Conservation (phyloP, 306 rosid genomes). For the Medicago arabica region DNA sequence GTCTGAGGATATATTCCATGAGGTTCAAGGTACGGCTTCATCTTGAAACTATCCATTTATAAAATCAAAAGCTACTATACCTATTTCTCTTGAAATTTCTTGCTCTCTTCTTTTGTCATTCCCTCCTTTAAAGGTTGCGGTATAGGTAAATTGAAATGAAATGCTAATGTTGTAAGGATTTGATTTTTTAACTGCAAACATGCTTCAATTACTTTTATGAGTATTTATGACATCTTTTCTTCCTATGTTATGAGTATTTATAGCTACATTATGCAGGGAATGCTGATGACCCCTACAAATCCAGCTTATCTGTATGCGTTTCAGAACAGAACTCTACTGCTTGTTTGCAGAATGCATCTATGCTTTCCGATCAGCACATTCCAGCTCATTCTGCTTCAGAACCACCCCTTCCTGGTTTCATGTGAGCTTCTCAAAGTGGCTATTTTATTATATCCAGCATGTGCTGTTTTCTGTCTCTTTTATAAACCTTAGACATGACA, state of each 20-base stretch:
- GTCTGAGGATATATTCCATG: conserved; percentile 46
- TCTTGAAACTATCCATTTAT: conserved; percentile 19
- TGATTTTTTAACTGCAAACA: conserved; percentile 11
- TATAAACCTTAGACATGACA: conserved; percentile 22
- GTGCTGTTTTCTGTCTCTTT: conserved; percentile 37
- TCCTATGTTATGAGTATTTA: conserved; percentile 19
- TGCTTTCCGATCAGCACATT: conserved; percentile 50
- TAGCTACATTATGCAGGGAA: conserved; percentile 54
- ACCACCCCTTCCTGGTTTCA: conserved; percentile 46
- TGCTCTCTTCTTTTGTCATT: not conserved
- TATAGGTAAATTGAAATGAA: conserved; percentile 13
- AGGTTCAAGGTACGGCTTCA: conserved; percentile 57
- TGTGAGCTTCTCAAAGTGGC: conserved; percentile 55
- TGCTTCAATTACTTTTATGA: conserved; percentile 8
- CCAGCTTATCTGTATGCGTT: conserved; percentile 45
- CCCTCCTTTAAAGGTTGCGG: not conserved
- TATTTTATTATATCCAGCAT: conserved; percentile 32
- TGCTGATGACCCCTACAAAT: conserved; percentile 46
- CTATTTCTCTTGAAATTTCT: conserved; percentile 27
- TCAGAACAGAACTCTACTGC: conserved; percentile 46
- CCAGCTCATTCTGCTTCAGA: conserved; percentile 47
- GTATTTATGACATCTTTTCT: conserved; percentile 2
- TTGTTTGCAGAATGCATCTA: conserved; percentile 46
- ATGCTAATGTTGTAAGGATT: not conserved
- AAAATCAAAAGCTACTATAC: not conserved